These are phyloP conservation scores for Plasmodium adleri DNA, from an alignment of 169 alveolate species.

Conservation along the genomic window DNA sequence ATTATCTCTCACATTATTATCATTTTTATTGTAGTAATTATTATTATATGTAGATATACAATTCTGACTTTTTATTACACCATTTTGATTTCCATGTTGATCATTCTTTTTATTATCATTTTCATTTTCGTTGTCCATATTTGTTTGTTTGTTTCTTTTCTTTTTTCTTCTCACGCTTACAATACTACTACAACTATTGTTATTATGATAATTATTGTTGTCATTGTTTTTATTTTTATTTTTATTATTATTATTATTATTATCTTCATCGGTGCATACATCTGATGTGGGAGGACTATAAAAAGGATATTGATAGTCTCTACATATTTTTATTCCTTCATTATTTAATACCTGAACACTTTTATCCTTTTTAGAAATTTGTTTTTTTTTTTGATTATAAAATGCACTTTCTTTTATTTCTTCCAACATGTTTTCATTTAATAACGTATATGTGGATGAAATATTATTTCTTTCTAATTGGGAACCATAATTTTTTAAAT, in stretches of 20 bases:
- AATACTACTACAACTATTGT: not conserved
- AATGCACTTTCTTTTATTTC: constrained; percentile 11
- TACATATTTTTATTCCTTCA: constrained; percentile 45
- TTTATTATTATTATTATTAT: not conserved
- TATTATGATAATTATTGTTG: constrained; percentile 14
- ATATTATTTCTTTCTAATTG: constrained; percentile 25
- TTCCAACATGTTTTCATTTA: constrained; percentile 6
- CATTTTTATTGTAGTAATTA: not conserved
- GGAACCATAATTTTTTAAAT: constrained; percentile 14
- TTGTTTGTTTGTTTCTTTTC: not conserved
- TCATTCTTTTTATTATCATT: not conserved
- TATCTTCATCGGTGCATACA: constrained; percentile 32
- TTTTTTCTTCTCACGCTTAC: not conserved
- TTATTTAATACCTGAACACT: constrained; percentile 8
- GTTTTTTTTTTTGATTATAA: constrained; percentile 20
- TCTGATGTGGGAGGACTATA: constrained; percentile 70
- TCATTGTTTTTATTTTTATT: constrained; percentile 4
- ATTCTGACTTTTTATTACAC: not conserved
- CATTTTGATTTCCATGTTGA: not conserved
- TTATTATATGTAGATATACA: constrained; percentile 1
- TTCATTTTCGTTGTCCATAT: not conserved
- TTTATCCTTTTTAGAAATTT: constrained; percentile 27
- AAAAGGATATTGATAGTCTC: constrained; percentile 76
- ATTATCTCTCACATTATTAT: not conserved
- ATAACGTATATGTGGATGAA: constrained; percentile 17